A percentile compares a stretch with the other conserved stretches of the same genome.
Evolutionary conservation across 768 basidiomycete species (phyloP).

Genomic region (Crucibulum laeve): DNA sequence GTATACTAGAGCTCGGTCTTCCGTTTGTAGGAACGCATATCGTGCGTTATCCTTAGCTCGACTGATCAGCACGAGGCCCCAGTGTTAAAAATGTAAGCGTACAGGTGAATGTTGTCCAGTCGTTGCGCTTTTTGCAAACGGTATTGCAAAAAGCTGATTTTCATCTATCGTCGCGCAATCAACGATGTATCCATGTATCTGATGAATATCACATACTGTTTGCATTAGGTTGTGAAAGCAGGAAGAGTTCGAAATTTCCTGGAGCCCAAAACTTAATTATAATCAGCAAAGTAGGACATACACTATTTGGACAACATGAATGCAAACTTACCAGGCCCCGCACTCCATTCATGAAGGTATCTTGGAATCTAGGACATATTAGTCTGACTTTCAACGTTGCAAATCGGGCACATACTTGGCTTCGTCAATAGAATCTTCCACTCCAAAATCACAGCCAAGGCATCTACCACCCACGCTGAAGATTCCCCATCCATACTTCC

Average conservation of each 20-base stretch:
- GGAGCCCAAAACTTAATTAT: constrained; percentile 83
- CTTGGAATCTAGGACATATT: constrained; percentile 51
- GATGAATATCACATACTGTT: background rate
- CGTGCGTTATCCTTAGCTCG: constrained; percentile 80
- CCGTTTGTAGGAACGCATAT: constrained; percentile 93
- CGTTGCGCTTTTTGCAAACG: constrained; percentile 93
- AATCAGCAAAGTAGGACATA: background rate
- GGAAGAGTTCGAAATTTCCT: constrained; percentile 86
- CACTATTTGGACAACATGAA: background rate
- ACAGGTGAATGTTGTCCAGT: constrained; percentile 91
- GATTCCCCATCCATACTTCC: constrained; percentile 86
- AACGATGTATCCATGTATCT: background rate
- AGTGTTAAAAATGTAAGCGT: constrained; percentile 18
- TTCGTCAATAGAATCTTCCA: constrained; percentile 57
- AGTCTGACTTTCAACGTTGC: constrained; percentile 3
- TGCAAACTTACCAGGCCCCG: constrained; percentile 54
- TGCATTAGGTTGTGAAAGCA: constrained; percentile 55
- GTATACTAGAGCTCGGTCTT: constrained; percentile 90
- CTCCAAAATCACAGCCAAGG: constrained; percentile 71
- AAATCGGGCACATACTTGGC: constrained; percentile 33
- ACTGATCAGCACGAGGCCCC: background rate
- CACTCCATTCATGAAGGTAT: constrained; percentile 83
- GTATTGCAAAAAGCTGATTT: constrained; percentile 77
- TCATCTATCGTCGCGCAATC: constrained; percentile 28
- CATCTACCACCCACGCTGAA: constrained; percentile 89